phyloP scores from a whole-genome alignment of 139 green algal species.

The Volvox reticuliferus region DNA sequence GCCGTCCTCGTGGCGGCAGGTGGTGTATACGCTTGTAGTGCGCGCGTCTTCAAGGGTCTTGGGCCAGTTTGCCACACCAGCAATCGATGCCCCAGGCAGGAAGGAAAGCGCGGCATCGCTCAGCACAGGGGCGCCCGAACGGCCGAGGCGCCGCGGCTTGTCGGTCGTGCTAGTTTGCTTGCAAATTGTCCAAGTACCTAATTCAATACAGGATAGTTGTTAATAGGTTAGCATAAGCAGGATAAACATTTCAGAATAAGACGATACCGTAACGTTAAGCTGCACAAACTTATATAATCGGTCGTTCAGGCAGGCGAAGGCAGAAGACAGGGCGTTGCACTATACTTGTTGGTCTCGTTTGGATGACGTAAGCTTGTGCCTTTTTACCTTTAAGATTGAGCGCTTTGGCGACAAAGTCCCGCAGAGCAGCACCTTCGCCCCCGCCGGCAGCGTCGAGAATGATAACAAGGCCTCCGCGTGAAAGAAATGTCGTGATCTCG shows the following conservation, averaged over 20 bases:
- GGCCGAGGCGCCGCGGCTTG: not conserved
- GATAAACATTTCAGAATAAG: not conserved
- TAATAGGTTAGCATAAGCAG: not conserved
- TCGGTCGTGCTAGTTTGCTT: not conserved
- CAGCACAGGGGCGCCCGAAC: not conserved
- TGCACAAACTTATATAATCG: not conserved
- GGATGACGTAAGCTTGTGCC: no score
- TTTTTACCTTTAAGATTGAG: constrained; percentile 12
- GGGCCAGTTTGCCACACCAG: not conserved
- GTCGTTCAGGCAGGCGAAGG: not conserved
- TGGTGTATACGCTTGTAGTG: not conserved
- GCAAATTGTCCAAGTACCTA: constrained; percentile 6
- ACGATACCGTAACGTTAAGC: not conserved
- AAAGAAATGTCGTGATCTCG: not conserved
- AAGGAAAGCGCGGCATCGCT: constrained; percentile 1
- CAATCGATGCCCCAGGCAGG: not conserved
- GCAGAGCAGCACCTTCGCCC: not conserved
- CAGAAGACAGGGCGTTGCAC: not conserved
- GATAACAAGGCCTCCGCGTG: not conserved
- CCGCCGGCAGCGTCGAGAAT: not conserved
- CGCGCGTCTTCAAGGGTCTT: not conserved
- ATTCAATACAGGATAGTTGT: not conserved
- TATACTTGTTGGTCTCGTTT: no score
- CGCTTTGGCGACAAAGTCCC: not conserved
- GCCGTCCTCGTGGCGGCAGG: not conserved